Base-by-base conservation (phyloP, 2,329 filamentous ascomycete species). In the Trichoderma sp. region DNA sequence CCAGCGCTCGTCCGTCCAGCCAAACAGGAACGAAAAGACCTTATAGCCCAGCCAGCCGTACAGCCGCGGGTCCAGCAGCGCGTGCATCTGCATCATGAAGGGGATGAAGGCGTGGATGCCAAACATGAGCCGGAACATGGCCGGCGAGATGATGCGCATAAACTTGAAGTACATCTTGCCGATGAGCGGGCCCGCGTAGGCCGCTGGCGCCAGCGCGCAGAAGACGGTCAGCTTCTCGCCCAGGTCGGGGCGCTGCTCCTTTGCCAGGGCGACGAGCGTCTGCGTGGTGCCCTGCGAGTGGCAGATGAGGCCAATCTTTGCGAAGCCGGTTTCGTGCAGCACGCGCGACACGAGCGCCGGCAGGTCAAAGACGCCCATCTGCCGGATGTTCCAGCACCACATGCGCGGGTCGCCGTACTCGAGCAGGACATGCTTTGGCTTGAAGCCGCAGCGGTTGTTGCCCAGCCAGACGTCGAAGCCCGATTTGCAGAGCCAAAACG, bases 401-500 rank as follows among this genome's bases (percentile, higher is more conserved):
- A 97, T 96, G 34, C 94, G 87, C 1, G 95, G 94, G 76, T 98
- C 95, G 3, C 82, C 82, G 72, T 91, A 89, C 2, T 87, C 80
- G 49, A 97, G 85, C 26, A 90, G 80, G 2, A 85, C 86, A 76
- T 98, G 95, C 72, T 89, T 87, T 0, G 95, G 94, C 0, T 86
- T 83, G 79, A 96, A 93, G 1, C 94, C 94, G 76, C 94, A 97
- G 24, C 95, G 87, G 76, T 97, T 97, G 80, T 97, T 97, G 5
- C 95, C 95, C 18, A 97, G 84, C 94, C 94, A 98, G 49, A 98
- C 93, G 77, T 98, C 95, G 79, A 93, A 97, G 1, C 94, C 94
- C 0, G 91, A 89, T 79, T 97, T 97, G 79, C 92, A 94, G 8
- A 98, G 88, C 81, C 91, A 97, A 79, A 97, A 97, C 0, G 95